Conservation (phyloP, 163 green algal genomes). For the Chlamydomonas reinhardtii region DNA sequence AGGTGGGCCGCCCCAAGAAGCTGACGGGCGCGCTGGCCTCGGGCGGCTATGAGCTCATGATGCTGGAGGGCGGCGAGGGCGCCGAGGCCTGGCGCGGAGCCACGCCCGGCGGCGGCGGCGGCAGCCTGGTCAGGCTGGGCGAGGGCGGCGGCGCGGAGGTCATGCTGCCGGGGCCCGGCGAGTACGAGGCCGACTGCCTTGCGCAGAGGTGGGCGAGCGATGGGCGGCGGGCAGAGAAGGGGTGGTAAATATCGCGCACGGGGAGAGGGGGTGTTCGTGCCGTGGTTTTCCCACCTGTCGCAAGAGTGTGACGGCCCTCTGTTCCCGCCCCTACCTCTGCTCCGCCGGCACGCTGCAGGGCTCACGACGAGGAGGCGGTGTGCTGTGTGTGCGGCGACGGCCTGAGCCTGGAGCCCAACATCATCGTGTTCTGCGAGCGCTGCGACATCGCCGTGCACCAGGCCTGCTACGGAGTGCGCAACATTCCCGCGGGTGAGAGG, state of each 20-base stretch:
- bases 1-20: conserved; percentile 35
- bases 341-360: conserved; percentile 16
- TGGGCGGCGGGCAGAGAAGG: not conserved
- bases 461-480: conserved; percentile 85
- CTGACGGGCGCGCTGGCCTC: not conserved
- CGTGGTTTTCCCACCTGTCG: too few relatives aligned
- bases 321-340: too few relatives aligned
- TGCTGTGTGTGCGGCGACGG: conserved; percentile 92
- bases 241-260: too few relatives aligned
- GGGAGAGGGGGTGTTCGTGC: too few relatives aligned
- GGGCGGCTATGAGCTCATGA: not conserved
- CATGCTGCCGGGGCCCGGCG: not conserved
- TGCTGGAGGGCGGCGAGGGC: not conserved
- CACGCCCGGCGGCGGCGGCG: conserved; percentile 19
- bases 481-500: conserved; percentile 77
- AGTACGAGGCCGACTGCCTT: conserved; percentile 50
- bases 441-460: conserved; percentile 97
- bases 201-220: conserved; percentile 58
- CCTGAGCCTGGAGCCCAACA: conserved; percentile 81
- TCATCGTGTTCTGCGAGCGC: conserved; percentile 97
- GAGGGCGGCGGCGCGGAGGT: conserved; percentile 11
- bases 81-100: conserved; percentile 3
- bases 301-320: too few relatives aligned
- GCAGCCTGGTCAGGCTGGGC: not conserved
- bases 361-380: conserved; percentile 83